Base-by-base conservation (phyloP, 2,329 filamentous ascomycete species). In the Ophiostoma ips region DNA sequence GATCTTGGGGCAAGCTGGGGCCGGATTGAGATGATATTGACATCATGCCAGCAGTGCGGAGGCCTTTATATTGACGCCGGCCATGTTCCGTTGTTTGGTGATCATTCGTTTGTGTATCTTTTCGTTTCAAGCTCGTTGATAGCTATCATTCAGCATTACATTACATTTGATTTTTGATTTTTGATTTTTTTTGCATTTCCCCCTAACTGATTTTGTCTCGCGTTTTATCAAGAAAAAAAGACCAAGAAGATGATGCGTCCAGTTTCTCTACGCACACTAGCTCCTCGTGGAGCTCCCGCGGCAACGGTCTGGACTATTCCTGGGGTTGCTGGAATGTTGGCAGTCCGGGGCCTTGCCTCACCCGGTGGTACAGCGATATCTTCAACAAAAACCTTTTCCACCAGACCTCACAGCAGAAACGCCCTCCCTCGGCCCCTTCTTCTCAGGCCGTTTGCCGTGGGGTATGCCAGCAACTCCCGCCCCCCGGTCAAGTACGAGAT, bases 401-500 rank as follows among this genome's bases (percentile, higher is more conserved):
- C 24, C 15, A 43, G 40, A 18, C 24, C 24, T 16, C 40, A 15
- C 40, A 6, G 7, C 40, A 3, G 15, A 12, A 43, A 15, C 21
- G 3, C 40, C 8, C 5, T 18, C 2, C 10, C 21, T 11, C 18
- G n/a, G 16, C 12, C 43, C 10, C 11, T 24, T 16, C 18, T 33
- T 1, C 44, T 19, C n/a, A 46, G 18, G 11, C 43, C 35, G 6
- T 33, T 36, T 4, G 28, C 41, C 3, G 33, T 33, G 12, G 30
- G 46, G 11, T 59, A 55, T 48, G 57, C 60, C 4, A 60, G 41
- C 15, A 46, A 34, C 13, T 13, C n/a, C 3, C 41, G 50, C 6
- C 35, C 35, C 4, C 50, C 50, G 1, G 50, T 52, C 15, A 16
- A 49, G 31, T 31, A 36, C 19, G 24, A 63, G 36, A 74, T 76